Base-by-base conservation (phyloP, 495 filamentous ascomycete species). In the Penicillium taxi region DNA sequence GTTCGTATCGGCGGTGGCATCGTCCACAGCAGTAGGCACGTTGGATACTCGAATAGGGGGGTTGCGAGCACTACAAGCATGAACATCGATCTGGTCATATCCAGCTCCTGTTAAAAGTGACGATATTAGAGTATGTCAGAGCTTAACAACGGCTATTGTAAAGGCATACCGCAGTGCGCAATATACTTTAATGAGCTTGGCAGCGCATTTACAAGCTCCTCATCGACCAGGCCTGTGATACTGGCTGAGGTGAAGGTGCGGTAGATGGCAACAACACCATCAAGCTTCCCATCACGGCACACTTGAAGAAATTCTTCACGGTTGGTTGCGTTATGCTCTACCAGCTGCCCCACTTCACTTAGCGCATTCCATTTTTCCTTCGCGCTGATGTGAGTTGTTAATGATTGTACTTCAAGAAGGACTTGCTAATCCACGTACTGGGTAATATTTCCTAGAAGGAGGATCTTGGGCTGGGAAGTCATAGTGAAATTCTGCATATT, bases 51-150 rank as follows among this genome's bases (percentile, higher is more conserved):
- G 69, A 39, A 94, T 74, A 3, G 63, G 59, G 5, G 65, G 56
- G 20, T 55, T 61, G 37, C 72, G 72, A 2, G 68, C 66, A 11
- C 73, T 81, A 67, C 84, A 89, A 22, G 79, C 80, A 37, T 75
- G 60, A 20, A 87, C 69, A 53, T 81, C 75, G 37, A 91, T 65
- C 60, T 86, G 80, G 58, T 91, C 86, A 60, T 90, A 91, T 14
- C 86, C 86, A 24, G 85, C 82, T 26, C 77, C 78, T 76, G 25
- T 25, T 28, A 6, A 35, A 25, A 11, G 13, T 19, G 16, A 7
- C 9, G 21, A 35, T 26, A 41, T 34, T 27, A 6, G 12, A 19
- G 22, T 34, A 13, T 30, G 11, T 7, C 11, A 32, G 2, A 15
- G 3, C 21, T 15, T 32, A 13, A n/a, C 19, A 24, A 12, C 34